These are phyloP conservation scores for Zygotorulaspora florentina DNA, from an alignment of 805 yeast species.

Conservation along the genomic window DNA sequence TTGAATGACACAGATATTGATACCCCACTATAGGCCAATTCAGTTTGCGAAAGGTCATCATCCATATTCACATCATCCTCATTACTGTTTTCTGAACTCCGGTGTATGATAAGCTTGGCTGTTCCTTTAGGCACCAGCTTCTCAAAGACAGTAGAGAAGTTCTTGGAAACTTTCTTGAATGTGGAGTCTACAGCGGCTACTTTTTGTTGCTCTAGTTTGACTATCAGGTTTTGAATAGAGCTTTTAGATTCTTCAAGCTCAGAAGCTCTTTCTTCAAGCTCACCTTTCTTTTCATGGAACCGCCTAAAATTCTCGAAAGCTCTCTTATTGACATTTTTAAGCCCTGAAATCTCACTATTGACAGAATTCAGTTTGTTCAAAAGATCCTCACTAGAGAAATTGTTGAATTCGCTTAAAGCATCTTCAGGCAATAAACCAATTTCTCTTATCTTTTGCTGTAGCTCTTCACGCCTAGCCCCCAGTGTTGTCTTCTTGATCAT, in stretches of 20 bases:
- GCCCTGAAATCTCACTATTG: conserved; percentile 55
- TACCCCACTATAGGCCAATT: conserved; percentile 63
- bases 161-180: conserved; percentile 67
- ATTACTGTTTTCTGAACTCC: conserved; percentile 25
- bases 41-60: conserved; percentile 16
- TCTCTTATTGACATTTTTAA: conserved; percentile 78
- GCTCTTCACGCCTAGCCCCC: conserved; percentile 60
- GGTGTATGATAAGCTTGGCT: conserved; percentile 68
- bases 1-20: conserved; percentile 87
- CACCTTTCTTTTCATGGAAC: conserved; percentile 69
- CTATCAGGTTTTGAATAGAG: conserved; percentile 69
- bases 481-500: conserved; percentile 60
- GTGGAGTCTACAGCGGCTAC: conserved; percentile 77
- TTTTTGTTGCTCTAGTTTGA: conserved; percentile 68
- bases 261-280: conserved; percentile 55
- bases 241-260: conserved; percentile 67
- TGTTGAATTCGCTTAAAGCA: conserved; percentile 53
- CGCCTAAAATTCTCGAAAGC: conserved; percentile 79
- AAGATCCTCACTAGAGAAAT: conserved; percentile 48
- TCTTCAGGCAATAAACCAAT: conserved; percentile 89
- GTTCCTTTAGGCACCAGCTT: conserved; percentile 78
- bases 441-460: conserved; percentile 69
- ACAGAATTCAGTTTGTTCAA: conserved; percentile 49
- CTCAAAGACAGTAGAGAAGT: conserved; percentile 72
- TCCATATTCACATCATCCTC: conserved; percentile 23